Base-by-base conservation (phyloP, 2,329 filamentous ascomycete species). In the Ceratocystis variospora region DNA sequence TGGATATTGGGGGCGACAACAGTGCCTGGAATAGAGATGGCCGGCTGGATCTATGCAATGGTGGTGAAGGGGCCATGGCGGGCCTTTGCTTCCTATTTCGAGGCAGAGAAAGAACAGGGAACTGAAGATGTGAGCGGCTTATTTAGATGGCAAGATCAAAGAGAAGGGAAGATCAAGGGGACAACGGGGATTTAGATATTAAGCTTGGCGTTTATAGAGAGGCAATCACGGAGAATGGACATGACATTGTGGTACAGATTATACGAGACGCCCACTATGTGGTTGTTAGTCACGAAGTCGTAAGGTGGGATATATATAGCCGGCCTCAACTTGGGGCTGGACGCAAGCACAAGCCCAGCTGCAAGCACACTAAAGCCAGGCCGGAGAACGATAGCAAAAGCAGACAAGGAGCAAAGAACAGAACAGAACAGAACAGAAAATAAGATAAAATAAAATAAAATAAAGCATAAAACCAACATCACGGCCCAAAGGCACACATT, bases 391-490 rank as follows among this genome's bases (percentile, higher is more conserved):
- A 15, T 19, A 48, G 4, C n/a, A 48, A 19, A 3, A 50, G 7
- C 46, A 50, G 45, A 3, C 33, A 37, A 50, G 48, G 12, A 50
- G n/a, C 10, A 15, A 19, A 31, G 31, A 17, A 57, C 8, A 57
- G 31, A 31, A 53, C 22, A 2, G 22, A 53, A 7, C 1, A 53
- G 48, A 12, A 2, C n/a, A 53, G 10, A 50, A n/a, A n/a, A 53
- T 22, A 53, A 22, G 28, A 12, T 2, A 53, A 28, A 55, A 5
- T 1, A 15, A 17, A 33, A 28, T 6, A n/a, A 33, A 5, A 28
- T 10, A 10, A 31, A 15, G 7, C 4, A 17, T 2, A 31, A 57
- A 57, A 78, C 73, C 33, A 76, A 69, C 12, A 76, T 73, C 0
- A 69, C 63, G 57, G 76, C 53, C 25, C 37, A 41, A 41, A 4